Evolutionary conservation across 2,329 filamentous ascomycete genomes (phyloP).

Genomic region (Fusarium bactridioides): DNA sequence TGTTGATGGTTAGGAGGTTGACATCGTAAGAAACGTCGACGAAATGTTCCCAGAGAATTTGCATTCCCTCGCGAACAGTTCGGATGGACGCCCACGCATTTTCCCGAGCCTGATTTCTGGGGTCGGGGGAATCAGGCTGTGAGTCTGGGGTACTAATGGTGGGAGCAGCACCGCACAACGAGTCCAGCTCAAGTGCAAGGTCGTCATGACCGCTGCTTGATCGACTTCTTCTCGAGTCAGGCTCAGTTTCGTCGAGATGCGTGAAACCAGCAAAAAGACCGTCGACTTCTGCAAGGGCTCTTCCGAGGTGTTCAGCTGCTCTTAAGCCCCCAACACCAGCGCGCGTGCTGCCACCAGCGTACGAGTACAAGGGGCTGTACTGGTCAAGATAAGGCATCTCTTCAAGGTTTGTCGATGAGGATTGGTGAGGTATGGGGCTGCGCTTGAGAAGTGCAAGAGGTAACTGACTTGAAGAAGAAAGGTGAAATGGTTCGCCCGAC

Average conservation of each 20-base stretch:
- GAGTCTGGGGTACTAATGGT: background rate
- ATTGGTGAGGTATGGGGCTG: no score
- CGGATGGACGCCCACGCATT: constrained; percentile 9
- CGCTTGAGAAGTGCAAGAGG: background rate
- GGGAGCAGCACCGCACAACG: background rate
- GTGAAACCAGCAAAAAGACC: constrained; percentile 23
- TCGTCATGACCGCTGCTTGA: accelerated
- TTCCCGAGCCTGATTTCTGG: background rate
- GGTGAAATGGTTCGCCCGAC: background rate
- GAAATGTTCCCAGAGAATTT: constrained; percentile 14
- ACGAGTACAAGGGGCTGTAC: background rate
- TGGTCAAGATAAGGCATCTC: background rate
- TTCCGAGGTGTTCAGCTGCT: background rate
- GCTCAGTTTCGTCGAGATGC: constrained; percentile 4
- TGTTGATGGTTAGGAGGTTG: background rate
- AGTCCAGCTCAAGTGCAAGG: background rate
- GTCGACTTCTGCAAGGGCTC: constrained; percentile 15
- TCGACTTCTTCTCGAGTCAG: background rate
- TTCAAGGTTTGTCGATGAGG: accelerated
- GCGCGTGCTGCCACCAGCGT: background rate
- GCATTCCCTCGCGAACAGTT: constrained; percentile 2
- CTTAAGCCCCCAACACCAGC: background rate
- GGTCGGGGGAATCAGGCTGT: background rate
- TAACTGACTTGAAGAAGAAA: background rate
- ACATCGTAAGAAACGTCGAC: background rate